These are phyloP conservation scores for Pythium aristosporum DNA, from an alignment of 352 stramenopile genomes.

Conservation along the genomic window DNA sequence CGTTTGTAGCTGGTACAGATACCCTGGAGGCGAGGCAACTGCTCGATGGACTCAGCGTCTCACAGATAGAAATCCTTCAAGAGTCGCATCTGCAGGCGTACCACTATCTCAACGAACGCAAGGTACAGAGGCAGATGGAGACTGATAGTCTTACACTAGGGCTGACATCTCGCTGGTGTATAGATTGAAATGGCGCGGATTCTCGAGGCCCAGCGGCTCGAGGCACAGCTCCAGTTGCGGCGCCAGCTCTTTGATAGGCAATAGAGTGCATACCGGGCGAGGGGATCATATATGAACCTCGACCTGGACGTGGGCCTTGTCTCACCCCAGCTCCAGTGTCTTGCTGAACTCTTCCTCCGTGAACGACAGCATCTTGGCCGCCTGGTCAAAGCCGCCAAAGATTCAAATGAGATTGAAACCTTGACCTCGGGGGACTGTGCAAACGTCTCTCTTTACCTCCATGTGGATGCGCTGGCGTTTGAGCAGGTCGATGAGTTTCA, in stretches of 20 bases:
- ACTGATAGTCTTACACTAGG: too few species aligned
- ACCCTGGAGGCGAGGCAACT: constrained; percentile 46
- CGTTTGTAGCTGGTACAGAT: constrained; percentile 64
- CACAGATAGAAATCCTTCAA: constrained; percentile 78
- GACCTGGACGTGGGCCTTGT: neutral
- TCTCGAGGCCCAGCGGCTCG: constrained; percentile 72
- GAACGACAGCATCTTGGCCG: constrained; percentile 85
- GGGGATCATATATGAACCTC: neutral
- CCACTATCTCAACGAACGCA: constrained; percentile 80
- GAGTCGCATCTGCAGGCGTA: constrained; percentile 83
- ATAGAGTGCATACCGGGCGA: neutral
- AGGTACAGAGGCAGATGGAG: constrained; percentile 36
- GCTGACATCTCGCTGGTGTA: neutral
- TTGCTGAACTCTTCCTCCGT: constrained; percentile 84
- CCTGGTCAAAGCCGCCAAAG: constrained; percentile 30
- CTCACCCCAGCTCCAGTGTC: constrained; percentile 57
- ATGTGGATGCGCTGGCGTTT: constrained; percentile 86
- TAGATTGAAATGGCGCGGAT: constrained; percentile 73
- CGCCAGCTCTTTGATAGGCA: constrained; percentile 58
- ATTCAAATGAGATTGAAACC: neutral
- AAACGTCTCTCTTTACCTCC: constrained; percentile 38
- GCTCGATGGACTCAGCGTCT: constrained; percentile 68
- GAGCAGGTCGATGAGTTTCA: constrained; percentile 86
- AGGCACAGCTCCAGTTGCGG: constrained; percentile 66
- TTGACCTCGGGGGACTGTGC: neutral